Evolutionary conservation across 768 basidiomycete genomes (phyloP).

Genomic region (Krasilnikovozyma curviuscula): DNA sequence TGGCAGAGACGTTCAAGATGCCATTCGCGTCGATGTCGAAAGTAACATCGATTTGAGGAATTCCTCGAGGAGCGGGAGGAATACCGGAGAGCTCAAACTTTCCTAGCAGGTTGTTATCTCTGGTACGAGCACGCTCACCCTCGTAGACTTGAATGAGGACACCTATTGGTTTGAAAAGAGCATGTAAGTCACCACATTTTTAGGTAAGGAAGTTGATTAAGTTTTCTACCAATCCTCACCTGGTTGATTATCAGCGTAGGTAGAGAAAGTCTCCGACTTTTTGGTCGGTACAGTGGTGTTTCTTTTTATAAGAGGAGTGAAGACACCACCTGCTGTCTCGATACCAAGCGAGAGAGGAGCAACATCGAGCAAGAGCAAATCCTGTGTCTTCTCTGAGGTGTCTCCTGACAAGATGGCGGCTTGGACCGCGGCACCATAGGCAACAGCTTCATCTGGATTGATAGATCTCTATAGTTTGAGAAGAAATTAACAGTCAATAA

Average conservation of each 20-base stretch:
- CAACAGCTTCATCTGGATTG: constrained; percentile 98
- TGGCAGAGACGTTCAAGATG: constrained; percentile 30
- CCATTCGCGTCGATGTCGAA: constrained; percentile 55
- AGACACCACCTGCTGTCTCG: constrained; percentile 96
- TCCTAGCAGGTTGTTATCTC: constrained; percentile 95
- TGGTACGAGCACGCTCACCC: constrained; percentile 93
- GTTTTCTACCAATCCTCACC: no score
- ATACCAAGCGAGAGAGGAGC: constrained; percentile 63
- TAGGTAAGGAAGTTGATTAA: no score
- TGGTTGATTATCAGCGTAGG: constrained; percentile 29
- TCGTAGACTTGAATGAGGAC: constrained; percentile 36
- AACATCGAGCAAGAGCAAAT: constrained; percentile 9
- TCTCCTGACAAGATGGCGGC: constrained; percentile 9
- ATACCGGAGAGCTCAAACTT: constrained; percentile 51
- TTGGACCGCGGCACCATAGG: constrained; percentile 45
- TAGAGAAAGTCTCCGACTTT: constrained; percentile 29
- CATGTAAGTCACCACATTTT: no score
- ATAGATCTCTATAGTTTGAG: no score
- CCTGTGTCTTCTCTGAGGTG: constrained; percentile 12
- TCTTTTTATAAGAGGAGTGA: constrained; percentile 67
- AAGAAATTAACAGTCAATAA: no score
- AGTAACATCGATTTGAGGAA: constrained; percentile 32
- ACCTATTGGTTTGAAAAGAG: no score
- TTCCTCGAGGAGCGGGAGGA: constrained; percentile 32
- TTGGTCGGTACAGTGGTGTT: constrained; percentile 20